These are phyloP conservation scores for Diaporthe ampelina DNA, from an alignment of 2,329 filamentous ascomycete species.

Conservation along the genomic window DNA sequence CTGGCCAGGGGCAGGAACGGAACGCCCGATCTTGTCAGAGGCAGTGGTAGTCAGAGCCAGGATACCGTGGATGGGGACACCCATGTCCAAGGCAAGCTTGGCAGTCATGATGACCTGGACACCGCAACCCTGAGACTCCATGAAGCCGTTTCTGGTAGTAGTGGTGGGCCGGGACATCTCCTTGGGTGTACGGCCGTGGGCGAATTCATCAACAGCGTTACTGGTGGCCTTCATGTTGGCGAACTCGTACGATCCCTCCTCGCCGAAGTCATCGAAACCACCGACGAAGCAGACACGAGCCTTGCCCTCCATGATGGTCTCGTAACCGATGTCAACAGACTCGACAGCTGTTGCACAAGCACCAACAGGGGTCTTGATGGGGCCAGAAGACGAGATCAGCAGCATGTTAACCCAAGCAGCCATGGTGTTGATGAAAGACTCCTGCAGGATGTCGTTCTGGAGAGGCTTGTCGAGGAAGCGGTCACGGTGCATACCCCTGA, in stretches of 20 bases:
- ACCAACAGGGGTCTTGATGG: slow-evolving; percentile 98
- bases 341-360: slow-evolving; percentile 98
- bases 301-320: slow-evolving; percentile 98
- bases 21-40: slow-evolving; percentile 98
- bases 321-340: slow-evolving; percentile 96
- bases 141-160: slow-evolving; percentile 97
- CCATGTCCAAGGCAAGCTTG: slow-evolving; percentile 96
- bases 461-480: slow-evolving; percentile 96
- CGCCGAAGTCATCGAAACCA: slow-evolving; percentile 99
- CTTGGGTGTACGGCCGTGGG: slow-evolving; percentile 91
- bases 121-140: slow-evolving; percentile 99
- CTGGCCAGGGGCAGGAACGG: slow-evolving; percentile 94
- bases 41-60: slow-evolving; percentile 94
- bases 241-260: slow-evolving; percentile 99
- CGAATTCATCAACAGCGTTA: slow-evolving; percentile 97
- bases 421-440: slow-evolving; percentile 99
- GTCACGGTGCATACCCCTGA: slow-evolving; percentile 98
- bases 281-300: slow-evolving; percentile 97
- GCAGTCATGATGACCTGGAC: slow-evolving; percentile 99
- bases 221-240: slow-evolving; percentile 99
- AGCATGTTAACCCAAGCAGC: slow-evolving; percentile 99
- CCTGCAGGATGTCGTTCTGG: slow-evolving; percentile 98
- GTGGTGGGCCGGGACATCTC: slow-evolving; percentile 99
- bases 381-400: slow-evolving; percentile 94
- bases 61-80: slow-evolving; percentile 96